Evolutionary conservation across 345 rosid genomes (phyloP).

Genomic region (Balakata baccata): DNA sequence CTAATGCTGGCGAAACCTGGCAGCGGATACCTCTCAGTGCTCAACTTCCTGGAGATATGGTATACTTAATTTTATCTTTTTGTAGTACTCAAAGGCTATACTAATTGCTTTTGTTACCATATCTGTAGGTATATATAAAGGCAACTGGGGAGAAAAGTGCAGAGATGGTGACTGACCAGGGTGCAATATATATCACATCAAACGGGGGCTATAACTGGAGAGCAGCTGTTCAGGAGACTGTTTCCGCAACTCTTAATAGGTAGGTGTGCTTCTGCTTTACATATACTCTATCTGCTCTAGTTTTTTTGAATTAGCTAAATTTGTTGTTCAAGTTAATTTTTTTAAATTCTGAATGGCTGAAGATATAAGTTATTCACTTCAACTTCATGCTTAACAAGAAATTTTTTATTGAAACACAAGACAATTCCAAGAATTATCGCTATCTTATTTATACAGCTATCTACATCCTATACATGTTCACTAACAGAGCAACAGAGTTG

Average conservation of each 20-base stretch:
- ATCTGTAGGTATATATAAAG: slow-evolving; percentile 76
- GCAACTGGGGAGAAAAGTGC: slow-evolving; percentile 92
- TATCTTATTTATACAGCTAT: neutral
- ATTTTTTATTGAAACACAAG: neutral
- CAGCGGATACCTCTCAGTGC: slow-evolving; percentile 76
- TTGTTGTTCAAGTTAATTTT: too few species aligned
- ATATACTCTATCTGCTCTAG: slow-evolving; percentile 9
- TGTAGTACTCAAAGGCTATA: neutral
- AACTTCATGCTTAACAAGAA: too few species aligned
- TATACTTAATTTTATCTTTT: slow-evolving; percentile 14
- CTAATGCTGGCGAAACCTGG: slow-evolving; percentile 82
- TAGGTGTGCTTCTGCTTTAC: slow-evolving; percentile 26
- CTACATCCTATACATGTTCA: neutral
- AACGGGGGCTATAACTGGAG: slow-evolving; percentile 90
- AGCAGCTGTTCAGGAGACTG: slow-evolving; percentile 93
- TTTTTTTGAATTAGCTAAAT: neutral
- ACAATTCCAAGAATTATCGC: neutral
- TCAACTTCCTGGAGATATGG: slow-evolving; percentile 96
- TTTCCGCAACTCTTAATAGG: slow-evolving; percentile 96
- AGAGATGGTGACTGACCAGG: slow-evolving; percentile 94
- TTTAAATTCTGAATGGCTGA: too few species aligned
- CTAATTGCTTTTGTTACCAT: neutral
- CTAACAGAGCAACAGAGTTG: too few species aligned
- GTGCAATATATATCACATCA: slow-evolving; percentile 89
- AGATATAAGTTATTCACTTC: too few species aligned